These are phyloP conservation scores for Globomyces pollinis-pini DNA, from an alignment of 192 early-diverging fungal genomes.

Conservation along the genomic window DNA sequence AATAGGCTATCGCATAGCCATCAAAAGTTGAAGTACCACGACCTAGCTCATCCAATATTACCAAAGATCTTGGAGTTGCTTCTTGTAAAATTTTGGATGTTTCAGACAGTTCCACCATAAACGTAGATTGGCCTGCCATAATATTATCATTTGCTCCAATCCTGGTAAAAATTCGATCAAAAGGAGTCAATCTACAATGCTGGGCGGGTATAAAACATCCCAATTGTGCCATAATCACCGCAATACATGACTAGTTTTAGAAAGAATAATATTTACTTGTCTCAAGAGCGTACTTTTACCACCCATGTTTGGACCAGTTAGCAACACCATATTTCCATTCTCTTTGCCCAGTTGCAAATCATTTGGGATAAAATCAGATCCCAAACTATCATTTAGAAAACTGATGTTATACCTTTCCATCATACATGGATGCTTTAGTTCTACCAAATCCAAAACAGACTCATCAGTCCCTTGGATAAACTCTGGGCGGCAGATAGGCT, in stretches of 20 bases:
- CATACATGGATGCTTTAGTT: slow-evolving; percentile 91
- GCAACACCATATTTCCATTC: slow-evolving; percentile 66
- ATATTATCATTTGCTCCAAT: slow-evolving; percentile 98
- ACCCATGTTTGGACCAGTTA: slow-evolving; percentile 99
- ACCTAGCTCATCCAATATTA: slow-evolving; percentile 96
- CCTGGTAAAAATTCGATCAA: slow-evolving; percentile 94
- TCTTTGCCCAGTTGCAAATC: slow-evolving; percentile 72
- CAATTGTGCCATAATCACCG: slow-evolving; percentile 91
- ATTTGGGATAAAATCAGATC: slow-evolving; percentile 86
- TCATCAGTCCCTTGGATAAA: slow-evolving; percentile 58
- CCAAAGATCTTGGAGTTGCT: slow-evolving; percentile 82
- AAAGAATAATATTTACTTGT: slow-evolving; percentile 53
- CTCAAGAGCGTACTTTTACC: slow-evolving; percentile 95
- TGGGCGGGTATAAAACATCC: slow-evolving; percentile 90
- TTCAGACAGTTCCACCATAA: slow-evolving; percentile 92
- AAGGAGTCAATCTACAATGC: slow-evolving; percentile 62
- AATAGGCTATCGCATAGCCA: slow-evolving; percentile 90
- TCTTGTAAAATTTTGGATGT: slow-evolving; percentile 86
- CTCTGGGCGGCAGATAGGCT: slow-evolving; percentile 76
- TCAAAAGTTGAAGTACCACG: slow-evolving; percentile 95
- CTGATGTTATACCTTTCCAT: slow-evolving; percentile 54
- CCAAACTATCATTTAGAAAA: no score
- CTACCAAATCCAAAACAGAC: slow-evolving; percentile 71
- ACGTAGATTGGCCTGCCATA: slow-evolving; percentile 88
- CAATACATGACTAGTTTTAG: slow-evolving; percentile 65